phyloP scores from a whole-genome alignment of 139 green algal genomes.

The Deuterostichococcus epilithicus region DNA sequence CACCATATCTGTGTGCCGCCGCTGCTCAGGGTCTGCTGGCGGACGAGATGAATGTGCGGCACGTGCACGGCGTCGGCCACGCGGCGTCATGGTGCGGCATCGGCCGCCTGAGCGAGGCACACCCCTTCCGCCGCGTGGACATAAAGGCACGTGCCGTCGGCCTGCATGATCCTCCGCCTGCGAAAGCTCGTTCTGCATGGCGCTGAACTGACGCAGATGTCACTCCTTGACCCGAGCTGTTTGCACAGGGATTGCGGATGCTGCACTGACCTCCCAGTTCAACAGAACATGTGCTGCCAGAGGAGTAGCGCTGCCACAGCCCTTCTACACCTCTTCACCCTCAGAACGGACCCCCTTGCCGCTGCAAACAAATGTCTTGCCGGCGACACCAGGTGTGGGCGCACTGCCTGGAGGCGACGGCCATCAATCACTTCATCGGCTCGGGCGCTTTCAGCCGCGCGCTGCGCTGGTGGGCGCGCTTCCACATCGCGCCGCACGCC shows the following conservation, averaged over 20 bases:
- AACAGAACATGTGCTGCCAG: too few relatives aligned
- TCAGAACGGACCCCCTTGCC: not conserved
- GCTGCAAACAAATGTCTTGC: too few relatives aligned
- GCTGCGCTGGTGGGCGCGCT: constrained; percentile 20
- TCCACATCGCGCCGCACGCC: not conserved
- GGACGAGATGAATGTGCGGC: not conserved
- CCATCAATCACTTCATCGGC: constrained; percentile 22
- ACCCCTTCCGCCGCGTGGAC: not conserved
- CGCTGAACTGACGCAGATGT: too few relatives aligned
- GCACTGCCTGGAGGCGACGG: not conserved
- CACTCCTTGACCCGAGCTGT: too few relatives aligned
- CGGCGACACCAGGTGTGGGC: not conserved
- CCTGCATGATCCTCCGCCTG: too few relatives aligned
- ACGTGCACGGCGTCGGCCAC: not conserved
- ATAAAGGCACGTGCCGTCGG: not conserved
- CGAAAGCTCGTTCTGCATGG: too few relatives aligned
- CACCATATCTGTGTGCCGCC: too few relatives aligned
- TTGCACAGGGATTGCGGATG: too few relatives aligned
- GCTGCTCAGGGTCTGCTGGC: not conserved
- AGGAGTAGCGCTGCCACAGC: too few relatives aligned
- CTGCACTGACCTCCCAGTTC: not conserved
- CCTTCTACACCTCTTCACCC: too few relatives aligned
- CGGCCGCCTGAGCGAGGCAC: not conserved
- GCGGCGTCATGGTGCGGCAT: not conserved
- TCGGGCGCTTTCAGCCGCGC: constrained; percentile 13